Base-by-base conservation (phyloP, 306 rosid species). In the Rosa multiflora region DNA sequence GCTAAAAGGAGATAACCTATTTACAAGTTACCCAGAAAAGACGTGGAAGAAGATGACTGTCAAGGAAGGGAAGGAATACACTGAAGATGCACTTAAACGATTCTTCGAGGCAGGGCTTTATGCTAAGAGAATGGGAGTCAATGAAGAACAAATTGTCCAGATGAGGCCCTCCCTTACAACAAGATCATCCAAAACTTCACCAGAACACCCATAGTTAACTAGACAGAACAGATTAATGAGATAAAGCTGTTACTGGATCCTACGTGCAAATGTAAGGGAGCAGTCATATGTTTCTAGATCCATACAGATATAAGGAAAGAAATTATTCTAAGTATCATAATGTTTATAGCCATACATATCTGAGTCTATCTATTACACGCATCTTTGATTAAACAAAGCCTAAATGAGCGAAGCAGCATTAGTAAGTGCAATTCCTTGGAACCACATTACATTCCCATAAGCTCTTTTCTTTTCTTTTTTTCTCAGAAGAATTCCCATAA, bases 101-200 rank as follows among this genome's bases (percentile, higher is more conserved):
- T 94, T 94, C 89, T 83, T 94, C 35, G 91, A 88, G 83, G 97
- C 94, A 6, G 88, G 92, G 66, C 88, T 72, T 67, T 85, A 82
- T 35, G 96, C 98, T 20, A 86, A 80, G 89, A 89, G 73, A 81
- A 90, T 92, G 97, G 97, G 97, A 71, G 98, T 89, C 9, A 80
- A 75, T 83, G 88, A 80, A 70, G 94, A 94, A 64, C 90, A 86
- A 61, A 89, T 90, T 58, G 97, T 94, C 46, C 93, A 89, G 72
- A 94, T 92, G 97, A 94, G 88, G 75, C 98, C 98, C 40, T 94
- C 97, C 76, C 91, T 92, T 79, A 88, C 97, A 51, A 82, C 97
- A 32, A 87, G 97, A 79, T 63, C 88, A 58, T 64, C 83, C 17
- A 62, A 21, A 20, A 40, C 81, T 67, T 15, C 76, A 29, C 12